Conservation (phyloP, 306 rosid species). For the Senna tora region DNA sequence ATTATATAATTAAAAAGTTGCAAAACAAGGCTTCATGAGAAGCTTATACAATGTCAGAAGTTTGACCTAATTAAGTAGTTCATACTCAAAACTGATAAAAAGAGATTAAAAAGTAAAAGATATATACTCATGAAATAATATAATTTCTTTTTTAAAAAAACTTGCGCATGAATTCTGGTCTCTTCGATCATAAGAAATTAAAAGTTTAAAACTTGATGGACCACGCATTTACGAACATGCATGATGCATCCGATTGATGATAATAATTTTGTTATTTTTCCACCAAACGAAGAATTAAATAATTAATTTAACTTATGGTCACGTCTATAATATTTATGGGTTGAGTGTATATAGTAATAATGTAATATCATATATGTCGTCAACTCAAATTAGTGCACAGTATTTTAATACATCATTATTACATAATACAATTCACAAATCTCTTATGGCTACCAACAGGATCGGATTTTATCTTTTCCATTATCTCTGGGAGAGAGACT, state of each 20-base stretch:
- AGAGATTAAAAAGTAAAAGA: too few species aligned
- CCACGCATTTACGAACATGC: not conserved
- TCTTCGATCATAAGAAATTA: not conserved
- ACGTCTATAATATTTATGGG: not conserved
- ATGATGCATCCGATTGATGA: not conserved
- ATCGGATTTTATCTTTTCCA: constrained; percentile 7
- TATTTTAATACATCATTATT: not conserved
- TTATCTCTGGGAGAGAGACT: not conserved
- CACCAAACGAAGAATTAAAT: not conserved
- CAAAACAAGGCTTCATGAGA: too few species aligned
- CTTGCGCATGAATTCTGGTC: not conserved
- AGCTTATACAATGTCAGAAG: too few species aligned
- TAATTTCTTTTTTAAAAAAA: too few species aligned
- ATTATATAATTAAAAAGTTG: too few species aligned
- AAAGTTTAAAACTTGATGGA: too few species aligned
- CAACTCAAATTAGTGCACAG: not conserved
- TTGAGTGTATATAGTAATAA: too few species aligned
- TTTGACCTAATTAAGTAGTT: too few species aligned
- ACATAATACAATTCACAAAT: not conserved
- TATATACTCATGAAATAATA: too few species aligned
- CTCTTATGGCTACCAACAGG: not conserved
- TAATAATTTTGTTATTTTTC: not conserved
- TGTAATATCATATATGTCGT: not conserved
- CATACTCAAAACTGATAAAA: too few species aligned
- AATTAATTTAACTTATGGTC: too few species aligned